These are phyloP conservation scores for Xanthoparmelia taractica DNA, from an alignment of 495 filamentous ascomycete species.

Conservation along the genomic window DNA sequence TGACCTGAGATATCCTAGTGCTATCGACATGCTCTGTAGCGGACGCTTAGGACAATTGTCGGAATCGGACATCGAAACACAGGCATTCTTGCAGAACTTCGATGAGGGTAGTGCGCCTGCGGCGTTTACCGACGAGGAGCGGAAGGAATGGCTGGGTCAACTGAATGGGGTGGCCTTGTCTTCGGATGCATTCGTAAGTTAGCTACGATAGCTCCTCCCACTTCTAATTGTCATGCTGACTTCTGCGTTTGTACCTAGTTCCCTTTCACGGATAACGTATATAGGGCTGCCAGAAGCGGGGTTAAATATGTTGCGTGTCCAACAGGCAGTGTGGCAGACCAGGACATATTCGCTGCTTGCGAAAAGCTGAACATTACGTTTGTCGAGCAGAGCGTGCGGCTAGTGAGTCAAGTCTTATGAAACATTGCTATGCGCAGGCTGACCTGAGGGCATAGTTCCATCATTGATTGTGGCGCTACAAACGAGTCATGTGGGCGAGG, in stretches of 20 bases:
- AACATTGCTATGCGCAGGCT: background rate
- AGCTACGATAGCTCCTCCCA: background rate
- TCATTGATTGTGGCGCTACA: background rate
- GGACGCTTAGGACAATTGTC: background rate
- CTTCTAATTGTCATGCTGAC: background rate
- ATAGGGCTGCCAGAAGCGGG: slow-evolving; percentile 34
- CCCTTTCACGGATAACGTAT: slow-evolving; percentile 94
- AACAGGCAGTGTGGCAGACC: slow-evolving; percentile 87
- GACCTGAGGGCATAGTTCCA: background rate
- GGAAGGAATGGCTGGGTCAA: slow-evolving; percentile 71
- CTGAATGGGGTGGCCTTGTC: slow-evolving; percentile 76
- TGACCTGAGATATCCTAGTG: background rate
- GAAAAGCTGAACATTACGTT: slow-evolving; percentile 88
- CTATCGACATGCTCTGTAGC: slow-evolving; percentile 13
- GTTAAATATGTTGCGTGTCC: slow-evolving; percentile 95
- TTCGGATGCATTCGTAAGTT: slow-evolving; percentile 74
- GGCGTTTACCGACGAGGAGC: slow-evolving; percentile 76
- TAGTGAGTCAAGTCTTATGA: slow-evolving; percentile 27
- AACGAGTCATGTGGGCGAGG: background rate
- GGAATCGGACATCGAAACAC: background rate
- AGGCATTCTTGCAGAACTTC: background rate
- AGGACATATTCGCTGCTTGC: slow-evolving; percentile 69
- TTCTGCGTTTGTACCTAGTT: slow-evolving; percentile 37
- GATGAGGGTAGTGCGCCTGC: slow-evolving; percentile 57
- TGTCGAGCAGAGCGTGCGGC: slow-evolving; percentile 76